Evolutionary conservation across 805 yeast genomes (phyloP).

Genomic region (Candida ascalaphidarum): DNA sequence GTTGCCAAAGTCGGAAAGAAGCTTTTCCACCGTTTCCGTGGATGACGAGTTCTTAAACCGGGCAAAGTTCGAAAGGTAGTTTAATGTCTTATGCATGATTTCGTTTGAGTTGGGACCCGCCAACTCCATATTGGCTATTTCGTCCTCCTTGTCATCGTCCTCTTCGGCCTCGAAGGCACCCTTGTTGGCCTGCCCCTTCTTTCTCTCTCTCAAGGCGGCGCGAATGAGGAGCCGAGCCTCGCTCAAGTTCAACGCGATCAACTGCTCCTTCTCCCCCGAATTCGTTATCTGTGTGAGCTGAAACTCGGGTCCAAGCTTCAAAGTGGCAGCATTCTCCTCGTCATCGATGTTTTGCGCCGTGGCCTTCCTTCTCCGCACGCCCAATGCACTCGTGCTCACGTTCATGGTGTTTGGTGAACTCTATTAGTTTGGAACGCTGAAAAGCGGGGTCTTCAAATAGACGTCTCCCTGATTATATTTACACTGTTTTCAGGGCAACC

Average conservation of each 20-base stretch:
- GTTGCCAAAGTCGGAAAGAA: constrained; percentile 60
- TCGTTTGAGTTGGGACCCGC: constrained; percentile 75
- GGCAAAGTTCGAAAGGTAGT: constrained; percentile 76
- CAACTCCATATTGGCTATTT: constrained; percentile 36
- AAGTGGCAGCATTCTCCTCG: constrained; percentile 84
- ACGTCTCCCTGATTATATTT: too few species aligned
- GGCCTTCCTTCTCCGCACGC: constrained; percentile 67
- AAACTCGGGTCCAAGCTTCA: constrained; percentile 91
- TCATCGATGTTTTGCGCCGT: constrained; percentile 58
- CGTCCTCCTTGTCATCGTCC: constrained; percentile 35
- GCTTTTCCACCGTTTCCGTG: constrained; percentile 85
- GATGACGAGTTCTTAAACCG: constrained; percentile 90
- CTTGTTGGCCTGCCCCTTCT: constrained; percentile 31
- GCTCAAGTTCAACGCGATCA: constrained; percentile 79
- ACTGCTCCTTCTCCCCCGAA: constrained; percentile 65
- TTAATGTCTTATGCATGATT: constrained; percentile 85
- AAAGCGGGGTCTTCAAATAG: too few species aligned
- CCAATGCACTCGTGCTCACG: constrained; percentile 81
- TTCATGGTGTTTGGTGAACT: constrained; percentile 43
- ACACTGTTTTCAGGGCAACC: too few species aligned
- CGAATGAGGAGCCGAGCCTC: constrained; percentile 87
- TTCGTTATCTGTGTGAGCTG: constrained; percentile 73
- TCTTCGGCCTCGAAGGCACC: constrained; percentile 23
- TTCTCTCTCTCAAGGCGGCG: constrained; percentile 67
- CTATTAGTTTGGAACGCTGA: too few species aligned